Percentiles rank a stretch among this genome's conserved stretches.
Conservation (phyloP, 371 early-diverging fungal genomes). For the Mucor mucedo region DNA sequence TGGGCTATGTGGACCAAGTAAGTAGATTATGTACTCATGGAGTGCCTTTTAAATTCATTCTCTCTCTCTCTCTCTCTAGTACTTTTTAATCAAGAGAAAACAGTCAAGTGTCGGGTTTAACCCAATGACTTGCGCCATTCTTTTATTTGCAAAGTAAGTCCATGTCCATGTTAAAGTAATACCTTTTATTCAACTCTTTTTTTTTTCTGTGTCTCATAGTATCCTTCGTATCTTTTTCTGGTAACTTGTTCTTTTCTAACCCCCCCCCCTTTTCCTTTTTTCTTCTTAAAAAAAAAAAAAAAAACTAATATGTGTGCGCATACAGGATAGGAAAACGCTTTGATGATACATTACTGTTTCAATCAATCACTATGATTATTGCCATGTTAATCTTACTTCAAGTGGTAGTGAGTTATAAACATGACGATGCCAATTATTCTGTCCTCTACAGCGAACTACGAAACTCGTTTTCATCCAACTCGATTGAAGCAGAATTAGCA, state of each 20-base stretch:
- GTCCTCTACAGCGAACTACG: conserved; percentile 25
- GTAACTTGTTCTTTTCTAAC: conserved; percentile 31
- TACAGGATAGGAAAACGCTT: conserved; percentile 60
- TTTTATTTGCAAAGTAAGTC: conserved; percentile 37
- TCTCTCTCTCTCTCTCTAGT: conserved; percentile 8
- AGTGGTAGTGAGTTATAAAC: conserved; percentile 40
- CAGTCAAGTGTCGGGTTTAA: conserved; percentile 42
- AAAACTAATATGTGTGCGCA: too few species aligned
- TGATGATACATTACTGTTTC: conserved; percentile 60
- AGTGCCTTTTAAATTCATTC: neutral
- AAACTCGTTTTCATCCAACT: conserved; percentile 17
- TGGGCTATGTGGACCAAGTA: conserved; percentile 43
- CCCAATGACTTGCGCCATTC: conserved; percentile 34
- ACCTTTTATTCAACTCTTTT: neutral
- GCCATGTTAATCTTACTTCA: conserved; percentile 62
- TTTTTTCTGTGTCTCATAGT: conserved; percentile 22
- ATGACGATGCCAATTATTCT: conserved; percentile 22
- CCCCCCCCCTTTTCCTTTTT: neutral
- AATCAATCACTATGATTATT: conserved; percentile 65
- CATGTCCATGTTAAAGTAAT: neutral
- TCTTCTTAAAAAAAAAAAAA: too few species aligned
- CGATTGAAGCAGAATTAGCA: conserved; percentile 20
- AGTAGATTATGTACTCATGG: neutral
- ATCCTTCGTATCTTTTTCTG: conserved; percentile 64
- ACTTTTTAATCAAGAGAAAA: conserved; percentile 30